A percentile compares a stretch with the other conserved stretches of the same genome.
These are phyloP conservation scores for Tetragonia tetragonoides DNA, from an alignment of 148 eudicot species.

Conservation along the genomic window DNA sequence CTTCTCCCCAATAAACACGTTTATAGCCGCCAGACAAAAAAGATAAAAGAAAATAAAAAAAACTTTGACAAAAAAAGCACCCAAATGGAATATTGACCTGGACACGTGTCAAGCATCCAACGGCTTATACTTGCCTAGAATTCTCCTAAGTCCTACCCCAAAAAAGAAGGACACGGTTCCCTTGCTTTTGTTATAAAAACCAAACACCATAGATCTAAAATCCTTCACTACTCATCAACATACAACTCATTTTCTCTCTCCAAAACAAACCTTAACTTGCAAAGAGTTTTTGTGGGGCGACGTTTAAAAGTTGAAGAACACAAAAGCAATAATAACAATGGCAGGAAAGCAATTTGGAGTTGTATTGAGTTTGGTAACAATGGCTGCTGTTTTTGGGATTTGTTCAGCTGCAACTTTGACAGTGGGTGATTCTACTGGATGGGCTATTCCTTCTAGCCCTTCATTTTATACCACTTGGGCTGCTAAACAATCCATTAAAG, in stretches of 20 bases:
- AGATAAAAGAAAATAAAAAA: not conserved
- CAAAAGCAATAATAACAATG: conserved; percentile 2
- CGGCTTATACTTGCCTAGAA: conserved; percentile 15
- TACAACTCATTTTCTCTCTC: not conserved
- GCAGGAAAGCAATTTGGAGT: conserved; percentile 19
- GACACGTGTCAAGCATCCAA: conserved; percentile 24
- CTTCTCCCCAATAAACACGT: not conserved
- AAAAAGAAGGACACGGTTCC: not conserved
- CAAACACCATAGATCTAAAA: conserved; percentile 1
- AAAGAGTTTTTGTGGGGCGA: no score
- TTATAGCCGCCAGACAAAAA: conserved; percentile 6
- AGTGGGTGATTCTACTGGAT: conserved; percentile 37
- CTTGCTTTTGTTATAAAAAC: conserved; percentile 14
- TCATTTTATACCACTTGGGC: conserved; percentile 60
- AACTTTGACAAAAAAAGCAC: not conserved
- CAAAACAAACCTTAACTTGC: no score
- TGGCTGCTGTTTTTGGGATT: conserved; percentile 9
- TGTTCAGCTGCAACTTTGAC: conserved; percentile 21
- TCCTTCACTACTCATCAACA: not conserved
- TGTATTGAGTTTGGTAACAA: conserved; percentile 5
- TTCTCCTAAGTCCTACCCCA: not conserved
- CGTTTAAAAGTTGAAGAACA: no score
- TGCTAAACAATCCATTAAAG: conserved; percentile 33
- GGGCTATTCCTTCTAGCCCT: conserved; percentile 31
- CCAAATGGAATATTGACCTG: conserved; percentile 8